Conservation (phyloP, 129 eudicot species). For the Saposhnikovia divaricata region DNA sequence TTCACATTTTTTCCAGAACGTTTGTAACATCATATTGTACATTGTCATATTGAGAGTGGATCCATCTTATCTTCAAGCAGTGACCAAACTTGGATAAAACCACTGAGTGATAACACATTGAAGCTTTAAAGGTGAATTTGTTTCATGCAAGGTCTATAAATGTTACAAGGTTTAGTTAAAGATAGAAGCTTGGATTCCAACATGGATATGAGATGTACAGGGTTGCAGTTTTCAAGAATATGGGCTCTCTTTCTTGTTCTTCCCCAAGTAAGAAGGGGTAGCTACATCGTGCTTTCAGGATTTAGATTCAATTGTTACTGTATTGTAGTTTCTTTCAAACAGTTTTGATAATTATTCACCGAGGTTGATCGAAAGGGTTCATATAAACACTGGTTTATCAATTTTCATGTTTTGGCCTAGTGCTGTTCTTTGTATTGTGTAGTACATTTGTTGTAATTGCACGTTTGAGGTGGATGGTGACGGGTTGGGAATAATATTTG, state of each 20-base stretch:
- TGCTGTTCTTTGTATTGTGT: not conserved
- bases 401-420: not conserved
- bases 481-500: conserved; percentile 4
- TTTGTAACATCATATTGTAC: conserved; percentile 23
- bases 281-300: not conserved
- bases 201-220: conserved; percentile 41
- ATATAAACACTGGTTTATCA: not conserved
- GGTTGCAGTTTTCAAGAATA: conserved; percentile 9
- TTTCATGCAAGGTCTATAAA: conserved; percentile 15
- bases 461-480: not conserved
- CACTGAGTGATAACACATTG: not conserved
- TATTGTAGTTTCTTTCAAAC: not conserved
- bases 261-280: not conserved
- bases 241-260: not conserved
- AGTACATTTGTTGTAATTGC: not conserved
- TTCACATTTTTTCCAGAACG: conserved; percentile 1
- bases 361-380: not conserved
- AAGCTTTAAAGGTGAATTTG: conserved; percentile 20
- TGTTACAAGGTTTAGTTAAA: conserved; percentile 11
- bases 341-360: not conserved
- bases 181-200: conserved; percentile 15
- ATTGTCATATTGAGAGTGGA: conserved; percentile 17
- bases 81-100: conserved; percentile 3
- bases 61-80: conserved; percentile 13
- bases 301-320: not conserved